phyloP scores from a whole-genome alignment of 179 eudicot species.

The Beta macrorhiza region DNA sequence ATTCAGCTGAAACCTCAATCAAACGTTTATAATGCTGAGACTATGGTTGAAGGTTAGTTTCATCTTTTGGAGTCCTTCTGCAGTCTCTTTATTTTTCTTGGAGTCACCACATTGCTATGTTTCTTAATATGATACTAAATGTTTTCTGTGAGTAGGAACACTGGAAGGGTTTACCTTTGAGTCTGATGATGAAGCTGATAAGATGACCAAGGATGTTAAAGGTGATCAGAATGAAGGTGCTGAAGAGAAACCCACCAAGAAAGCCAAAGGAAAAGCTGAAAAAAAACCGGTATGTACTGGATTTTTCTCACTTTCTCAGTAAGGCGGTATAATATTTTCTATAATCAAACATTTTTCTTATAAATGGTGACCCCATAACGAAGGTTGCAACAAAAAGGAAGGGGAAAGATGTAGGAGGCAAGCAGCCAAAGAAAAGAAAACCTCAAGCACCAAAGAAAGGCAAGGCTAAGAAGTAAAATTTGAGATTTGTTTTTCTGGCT shows the following conservation, averaged over 20 bases:
- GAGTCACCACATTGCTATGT: neutral
- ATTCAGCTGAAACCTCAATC: conserved; percentile 90
- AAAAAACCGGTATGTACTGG: conserved; percentile 29
- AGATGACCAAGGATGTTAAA: conserved; percentile 47
- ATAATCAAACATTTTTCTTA: neutral
- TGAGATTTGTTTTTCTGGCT: conserved; percentile 2
- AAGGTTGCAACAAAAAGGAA: conserved; percentile 61
- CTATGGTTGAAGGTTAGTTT: conserved; percentile 91
- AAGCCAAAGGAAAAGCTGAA: conserved; percentile 55
- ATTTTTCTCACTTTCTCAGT: neutral
- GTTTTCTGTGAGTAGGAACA: conserved; percentile 52
- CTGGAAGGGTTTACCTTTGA: conserved; percentile 91
- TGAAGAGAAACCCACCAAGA: conserved; percentile 51
- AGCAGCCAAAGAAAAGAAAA: conserved; percentile 71
- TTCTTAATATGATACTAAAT: neutral
- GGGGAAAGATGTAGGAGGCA: conserved; percentile 56
- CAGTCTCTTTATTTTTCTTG: conserved; percentile 11
- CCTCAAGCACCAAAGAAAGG: conserved; percentile 69
- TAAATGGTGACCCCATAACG: conserved; percentile 17
- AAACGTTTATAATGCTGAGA: conserved; percentile 89
- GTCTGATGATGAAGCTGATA: conserved; percentile 89
- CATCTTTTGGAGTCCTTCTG: conserved; percentile 5
- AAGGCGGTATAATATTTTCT: neutral
- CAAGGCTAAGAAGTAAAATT: conserved; percentile 65
- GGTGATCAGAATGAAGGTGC: conserved; percentile 55